Evolutionary conservation across 345 rosid species (phyloP), one percentile per base, ranked within the genome.

Genomic region (Excoecaria cochinchinensis): DNA sequence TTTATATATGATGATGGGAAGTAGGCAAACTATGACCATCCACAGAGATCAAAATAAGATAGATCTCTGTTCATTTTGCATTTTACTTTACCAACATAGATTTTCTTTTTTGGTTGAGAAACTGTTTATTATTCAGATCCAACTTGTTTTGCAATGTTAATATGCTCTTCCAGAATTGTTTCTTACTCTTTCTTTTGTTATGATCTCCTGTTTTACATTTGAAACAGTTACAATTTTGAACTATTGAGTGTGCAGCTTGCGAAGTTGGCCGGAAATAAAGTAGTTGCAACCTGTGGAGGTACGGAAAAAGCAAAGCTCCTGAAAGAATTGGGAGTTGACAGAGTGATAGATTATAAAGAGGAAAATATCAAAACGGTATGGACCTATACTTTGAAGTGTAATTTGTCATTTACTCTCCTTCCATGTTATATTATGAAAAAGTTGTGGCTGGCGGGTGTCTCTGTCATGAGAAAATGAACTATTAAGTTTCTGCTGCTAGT

Each of bases 231-330:
- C 44, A 62, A 52, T n/a, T 69, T n/a, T 22, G 70, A 80, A 39
- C 56, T 78, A 53, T 78, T 22, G 4, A 69, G 40, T 70, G 8
- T 77, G 81, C 92, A 95, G 99, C 93, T 95, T 75, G 99, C 98
- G 31, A 92, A 92, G 81, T 70, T 92, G 74, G 94, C 97, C 2
- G 97, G 99, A 80, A 92, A 89, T 70, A 86, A 77, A 38, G 97
- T 91, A 59, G 88, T 92, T 61, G 99, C 99, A 69, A 95, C 98
- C 48, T 95, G 99, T 46, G 98, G 99, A 11, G 99, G 97, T 55
- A 84, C 89, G 76, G 90, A 89, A 71, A 95, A 95, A 86, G 97
- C 93, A 31, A 77, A 21, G 88, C 89, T 91, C 75, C 84, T 95
- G 82, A 91, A 88, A 86, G 92, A 85, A 21, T 75, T 92, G 66